phyloP scores from a whole-genome alignment of 2,329 filamentous ascomycete genomes.

The Zymoseptoria ardabiliae region DNA sequence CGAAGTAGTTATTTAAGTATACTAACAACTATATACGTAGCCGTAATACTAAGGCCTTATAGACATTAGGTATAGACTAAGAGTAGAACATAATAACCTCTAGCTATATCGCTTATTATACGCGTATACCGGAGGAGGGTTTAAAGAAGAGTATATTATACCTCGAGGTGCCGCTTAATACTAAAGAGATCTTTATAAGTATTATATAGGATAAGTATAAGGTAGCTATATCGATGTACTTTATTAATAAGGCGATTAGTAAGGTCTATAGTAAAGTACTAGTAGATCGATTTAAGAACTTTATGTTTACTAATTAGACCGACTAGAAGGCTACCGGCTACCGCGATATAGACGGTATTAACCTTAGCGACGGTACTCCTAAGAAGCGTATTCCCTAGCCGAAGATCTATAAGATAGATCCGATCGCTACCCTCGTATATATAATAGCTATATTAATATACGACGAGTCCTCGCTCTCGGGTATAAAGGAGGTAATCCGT shows the following conservation, averaged over 20 bases:
- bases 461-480: not conserved
- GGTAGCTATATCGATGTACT: not conserved
- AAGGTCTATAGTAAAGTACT: not conserved
- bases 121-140: not conserved
- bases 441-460: not conserved
- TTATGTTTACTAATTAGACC: not conserved
- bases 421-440: not conserved
- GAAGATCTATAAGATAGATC: not conserved
- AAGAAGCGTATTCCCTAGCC: not conserved
- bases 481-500: not conserved
- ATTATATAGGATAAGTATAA: not conserved
- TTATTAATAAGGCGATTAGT: constrained; percentile 1
- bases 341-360: not conserved
- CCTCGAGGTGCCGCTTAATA: not conserved
- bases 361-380: not conserved
- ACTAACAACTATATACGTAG: not conserved
- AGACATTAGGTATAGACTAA: not conserved
- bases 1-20: not conserved
- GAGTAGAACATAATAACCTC: not conserved
- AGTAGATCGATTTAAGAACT: not conserved
- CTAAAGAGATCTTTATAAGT: not conserved
- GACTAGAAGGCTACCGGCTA: not conserved
- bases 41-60: not conserved
- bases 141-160: not conserved
- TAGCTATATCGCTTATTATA: not conserved